These are phyloP conservation scores for Sporothrix sp. DNA, from an alignment of 2,329 filamentous ascomycete species.

Conservation along the genomic window DNA sequence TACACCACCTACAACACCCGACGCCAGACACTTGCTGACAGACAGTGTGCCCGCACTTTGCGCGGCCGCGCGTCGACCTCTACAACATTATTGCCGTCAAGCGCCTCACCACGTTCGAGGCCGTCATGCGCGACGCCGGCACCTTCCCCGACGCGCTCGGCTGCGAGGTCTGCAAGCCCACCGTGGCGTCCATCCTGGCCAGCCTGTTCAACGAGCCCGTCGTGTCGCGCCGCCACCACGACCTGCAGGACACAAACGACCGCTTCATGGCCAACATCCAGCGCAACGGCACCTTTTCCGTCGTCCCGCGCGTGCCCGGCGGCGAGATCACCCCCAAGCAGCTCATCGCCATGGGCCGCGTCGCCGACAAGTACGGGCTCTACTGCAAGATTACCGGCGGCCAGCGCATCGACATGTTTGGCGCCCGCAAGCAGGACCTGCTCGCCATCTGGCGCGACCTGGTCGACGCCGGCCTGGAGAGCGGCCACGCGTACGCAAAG, in stretches of 20 bases:
- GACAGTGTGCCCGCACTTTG: slow-evolving; percentile 67
- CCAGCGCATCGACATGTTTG: slow-evolving; percentile 89
- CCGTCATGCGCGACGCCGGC: slow-evolving; percentile 71
- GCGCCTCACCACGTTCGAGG: slow-evolving; percentile 57
- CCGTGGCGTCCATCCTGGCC: slow-evolving; percentile 69
- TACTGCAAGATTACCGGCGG: slow-evolving; percentile 92
- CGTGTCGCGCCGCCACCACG: slow-evolving; percentile 61
- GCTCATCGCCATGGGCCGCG: slow-evolving; percentile 70
- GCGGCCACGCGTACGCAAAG: slow-evolving; percentile 85
- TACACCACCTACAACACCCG: background rate
- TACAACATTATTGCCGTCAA: slow-evolving; percentile 84
- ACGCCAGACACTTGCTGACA: background rate
- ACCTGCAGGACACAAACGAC: slow-evolving; percentile 86
- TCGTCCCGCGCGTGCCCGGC: slow-evolving; percentile 71
- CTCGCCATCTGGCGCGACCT: slow-evolving; percentile 72
- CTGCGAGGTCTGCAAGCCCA: slow-evolving; percentile 80
- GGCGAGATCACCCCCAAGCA: slow-evolving; percentile 85
- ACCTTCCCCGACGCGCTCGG: slow-evolving; percentile 57
- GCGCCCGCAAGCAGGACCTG: slow-evolving; percentile 78
- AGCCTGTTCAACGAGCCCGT: slow-evolving; percentile 78
- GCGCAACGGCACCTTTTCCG: slow-evolving; percentile 81
- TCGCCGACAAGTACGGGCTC: slow-evolving; percentile 73
- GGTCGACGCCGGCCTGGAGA: slow-evolving; percentile 78
- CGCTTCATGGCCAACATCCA: slow-evolving; percentile 83
- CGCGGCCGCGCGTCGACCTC: slow-evolving; percentile 67